Evolutionary conservation across 2,329 filamentous ascomycete species (phyloP).

Genomic region (Aspergillus sergii): DNA sequence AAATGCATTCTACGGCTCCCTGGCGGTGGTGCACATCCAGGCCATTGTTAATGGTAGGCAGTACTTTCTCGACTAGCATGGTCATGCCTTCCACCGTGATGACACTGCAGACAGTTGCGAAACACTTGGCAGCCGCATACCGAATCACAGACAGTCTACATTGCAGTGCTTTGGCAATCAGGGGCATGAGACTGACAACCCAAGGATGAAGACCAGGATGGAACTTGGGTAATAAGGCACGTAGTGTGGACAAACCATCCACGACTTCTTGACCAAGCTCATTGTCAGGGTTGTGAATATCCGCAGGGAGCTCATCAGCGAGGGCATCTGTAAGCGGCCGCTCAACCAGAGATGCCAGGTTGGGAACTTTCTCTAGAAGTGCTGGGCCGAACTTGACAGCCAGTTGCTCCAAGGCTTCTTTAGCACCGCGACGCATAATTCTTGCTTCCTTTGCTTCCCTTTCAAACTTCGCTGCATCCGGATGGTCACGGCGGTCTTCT

Average conservation of each 20-base stretch:
- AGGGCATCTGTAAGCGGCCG: conserved; percentile 77
- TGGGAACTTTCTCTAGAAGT: conserved; percentile 82
- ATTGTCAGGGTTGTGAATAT: conserved; percentile 73
- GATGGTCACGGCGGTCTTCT: conserved; percentile 90
- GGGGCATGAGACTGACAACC: conserved; percentile 78
- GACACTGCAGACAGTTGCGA: conserved; percentile 96
- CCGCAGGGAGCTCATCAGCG: conserved; percentile 67
- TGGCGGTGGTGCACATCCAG: conserved; percentile 86
- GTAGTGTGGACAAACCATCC: conserved; percentile 88
- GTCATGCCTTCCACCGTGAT: conserved; percentile 96
- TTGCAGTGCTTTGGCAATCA: conserved; percentile 84
- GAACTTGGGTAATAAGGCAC: conserved; percentile 90
- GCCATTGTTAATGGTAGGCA: conserved; percentile 89
- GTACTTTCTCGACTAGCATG: conserved; percentile 86
- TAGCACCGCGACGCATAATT: conserved; percentile 88
- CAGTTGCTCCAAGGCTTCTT: conserved; percentile 88
- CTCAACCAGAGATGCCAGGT: conserved; percentile 78
- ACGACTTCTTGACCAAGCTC: conserved; percentile 88
- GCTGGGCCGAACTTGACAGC: conserved; percentile 75
- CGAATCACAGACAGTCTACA: conserved; percentile 88
- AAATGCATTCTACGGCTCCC: conserved; percentile 91
- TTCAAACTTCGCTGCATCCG: conserved; percentile 87
- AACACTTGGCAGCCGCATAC: conserved; percentile 95
- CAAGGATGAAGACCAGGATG: conserved; percentile 74
- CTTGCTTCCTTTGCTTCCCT: conserved; percentile 84